Base-by-base conservation (phyloP, 2,329 filamentous ascomycete species). In the Gremmenia infestans region DNA sequence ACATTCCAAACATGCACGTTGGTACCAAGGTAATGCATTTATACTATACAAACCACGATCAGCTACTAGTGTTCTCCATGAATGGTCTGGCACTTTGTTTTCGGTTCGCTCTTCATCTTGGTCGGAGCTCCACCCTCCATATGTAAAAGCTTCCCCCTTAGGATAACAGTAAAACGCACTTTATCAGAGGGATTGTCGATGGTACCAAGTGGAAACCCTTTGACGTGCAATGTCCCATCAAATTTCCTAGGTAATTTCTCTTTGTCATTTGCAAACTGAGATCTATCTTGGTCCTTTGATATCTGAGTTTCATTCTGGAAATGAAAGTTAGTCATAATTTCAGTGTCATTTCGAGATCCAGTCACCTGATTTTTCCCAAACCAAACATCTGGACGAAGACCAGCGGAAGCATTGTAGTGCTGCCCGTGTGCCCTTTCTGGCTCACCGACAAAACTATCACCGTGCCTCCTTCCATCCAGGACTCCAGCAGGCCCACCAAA, bases 41-140 rank as follows among this genome's bases (percentile, higher is more conserved):
- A 14, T 58, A 1, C 58, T 61, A 32, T 59, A 37, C 3, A 57
- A 55, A 0, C 60, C 63, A 11, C 63, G 52, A 35, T 65, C 57
- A 8, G 61, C 63, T 17, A 62, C 58, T 3, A 65, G 46, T 12
- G 60, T 65, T 4, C 63, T 52, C 63, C 63, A 65, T 2, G 62
- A 32, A 8, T 55, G 50, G 17, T 63, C 60, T 1, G 54, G 54
- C 15, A 51, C 48, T 9, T 54, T 43, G 7, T n/a, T 19, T n/a
- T 4, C 2, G 15, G 14, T n/a, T n/a, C 12, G 36, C n/a, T 39
- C 36, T n/a, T 39, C 8, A n/a, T 22, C 17, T 15, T 43, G 14
- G 8, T 50, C 5, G 19, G 36, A 17, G 19, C 54, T 32, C 55
- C 53, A 64, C 2, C 60, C 60, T 2, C 54, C 58, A 45, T 58